phyloP scores from a whole-genome alignment of 2,329 filamentous ascomycete species.

The Bipolaris cookei region DNA sequence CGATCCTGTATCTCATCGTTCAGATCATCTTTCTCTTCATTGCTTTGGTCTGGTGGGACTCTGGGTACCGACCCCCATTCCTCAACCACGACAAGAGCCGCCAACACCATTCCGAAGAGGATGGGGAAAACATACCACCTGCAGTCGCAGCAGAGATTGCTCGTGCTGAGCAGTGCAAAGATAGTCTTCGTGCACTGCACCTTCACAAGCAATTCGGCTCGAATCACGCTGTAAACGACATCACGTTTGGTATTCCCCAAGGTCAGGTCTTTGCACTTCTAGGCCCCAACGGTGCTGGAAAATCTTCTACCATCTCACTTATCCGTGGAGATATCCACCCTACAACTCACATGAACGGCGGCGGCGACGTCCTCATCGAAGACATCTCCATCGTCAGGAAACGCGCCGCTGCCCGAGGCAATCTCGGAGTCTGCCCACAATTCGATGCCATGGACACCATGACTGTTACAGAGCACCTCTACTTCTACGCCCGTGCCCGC shows the following conservation, averaged over 20 bases:
- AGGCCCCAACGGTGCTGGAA: conserved; percentile 90
- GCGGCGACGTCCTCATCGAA: conserved; percentile 84
- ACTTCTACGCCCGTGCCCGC: conserved; percentile 84
- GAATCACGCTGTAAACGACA: conserved; percentile 80
- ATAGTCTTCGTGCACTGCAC: conserved; percentile 79
- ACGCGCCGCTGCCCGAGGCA: conserved; percentile 72
- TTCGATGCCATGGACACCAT: conserved; percentile 81
- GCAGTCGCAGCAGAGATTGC: conserved; percentile 70
- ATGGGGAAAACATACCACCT: conserved; percentile 53
- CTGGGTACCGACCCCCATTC: conserved; percentile 67
- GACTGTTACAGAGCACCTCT: conserved; percentile 85
- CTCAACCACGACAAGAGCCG: conserved; percentile 44
- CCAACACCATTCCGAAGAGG: conserved; percentile 52
- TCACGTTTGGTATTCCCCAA: conserved; percentile 79
- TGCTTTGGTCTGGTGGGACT: conserved; percentile 80
- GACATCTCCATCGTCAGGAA: conserved; percentile 74
- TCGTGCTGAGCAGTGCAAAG: conserved; percentile 65
- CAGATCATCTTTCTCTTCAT: conserved; percentile 75
- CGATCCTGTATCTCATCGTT: conserved; percentile 80
- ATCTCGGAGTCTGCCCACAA: conserved; percentile 88
- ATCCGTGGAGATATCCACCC: conserved; percentile 88
- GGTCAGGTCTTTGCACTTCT: conserved; percentile 88
- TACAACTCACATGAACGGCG: conserved; percentile 59
- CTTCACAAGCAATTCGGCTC: conserved; percentile 79
- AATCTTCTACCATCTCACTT: conserved; percentile 86